phyloP scores from a whole-genome alignment of 2,329 filamentous ascomycete species.

The Diplodia scrobiculata region DNA sequence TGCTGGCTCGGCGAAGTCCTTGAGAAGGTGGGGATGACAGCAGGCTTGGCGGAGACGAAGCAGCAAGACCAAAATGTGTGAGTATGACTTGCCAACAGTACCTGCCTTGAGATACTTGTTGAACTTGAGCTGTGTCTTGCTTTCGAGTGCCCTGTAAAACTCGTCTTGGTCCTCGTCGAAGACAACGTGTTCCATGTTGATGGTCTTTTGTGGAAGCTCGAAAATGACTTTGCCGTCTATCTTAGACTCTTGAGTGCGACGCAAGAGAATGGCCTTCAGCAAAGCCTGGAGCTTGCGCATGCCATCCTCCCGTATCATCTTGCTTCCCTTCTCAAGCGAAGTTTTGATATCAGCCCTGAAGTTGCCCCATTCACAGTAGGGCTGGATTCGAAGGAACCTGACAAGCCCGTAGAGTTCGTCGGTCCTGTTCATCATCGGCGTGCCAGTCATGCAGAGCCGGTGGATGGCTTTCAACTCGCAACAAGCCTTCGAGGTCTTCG shows the following conservation, averaged over 20 bases:
- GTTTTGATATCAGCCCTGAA: conserved; percentile 61
- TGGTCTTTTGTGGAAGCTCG: conserved; percentile 65
- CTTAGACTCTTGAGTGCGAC: conserved; percentile 75
- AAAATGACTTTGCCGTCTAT: conserved; percentile 80
- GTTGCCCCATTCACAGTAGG: conserved; percentile 65
- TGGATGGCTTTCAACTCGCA: conserved; percentile 61
- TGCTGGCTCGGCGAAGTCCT: conserved; percentile 54
- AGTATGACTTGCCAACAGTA: conserved; percentile 72
- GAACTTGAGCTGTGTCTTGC: conserved; percentile 67
- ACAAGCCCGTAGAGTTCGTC: conserved; percentile 77
- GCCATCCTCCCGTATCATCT: conserved; percentile 45
- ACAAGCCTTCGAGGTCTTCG: conserved; percentile 63
- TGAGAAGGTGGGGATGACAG: conserved; percentile 73
- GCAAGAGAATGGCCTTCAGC: conserved; percentile 77
- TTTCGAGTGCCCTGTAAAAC: conserved; percentile 69
- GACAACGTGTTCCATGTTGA: conserved; percentile 62
- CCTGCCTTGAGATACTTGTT: conserved; percentile 73
- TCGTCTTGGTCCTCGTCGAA: conserved; percentile 67
- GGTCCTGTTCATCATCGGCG: conserved; percentile 86
- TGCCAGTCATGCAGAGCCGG: conserved; percentile 76
- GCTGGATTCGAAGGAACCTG: conserved; percentile 73
- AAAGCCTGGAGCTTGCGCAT: conserved; percentile 74
- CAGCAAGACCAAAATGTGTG: conserved; percentile 76
- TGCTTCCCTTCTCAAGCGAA: conserved; percentile 33
- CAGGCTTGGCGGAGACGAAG: conserved; percentile 79